Evolutionary conservation across 2,329 filamentous ascomycete genomes (phyloP).

Genomic region (Sphaceloma murrayae): DNA sequence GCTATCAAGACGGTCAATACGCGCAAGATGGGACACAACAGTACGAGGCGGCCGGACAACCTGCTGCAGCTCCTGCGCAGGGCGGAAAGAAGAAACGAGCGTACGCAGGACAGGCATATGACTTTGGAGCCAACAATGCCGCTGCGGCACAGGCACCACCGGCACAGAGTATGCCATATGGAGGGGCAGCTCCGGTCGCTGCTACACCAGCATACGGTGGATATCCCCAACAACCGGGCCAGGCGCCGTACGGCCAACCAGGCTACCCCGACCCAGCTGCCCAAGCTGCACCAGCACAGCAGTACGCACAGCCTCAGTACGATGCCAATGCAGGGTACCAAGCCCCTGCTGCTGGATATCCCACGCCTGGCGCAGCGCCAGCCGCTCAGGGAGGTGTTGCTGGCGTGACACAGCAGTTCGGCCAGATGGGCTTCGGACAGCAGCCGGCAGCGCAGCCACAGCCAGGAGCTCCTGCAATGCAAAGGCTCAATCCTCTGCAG

Average conservation of each 20-base stretch:
- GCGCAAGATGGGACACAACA: conserved; percentile 20
- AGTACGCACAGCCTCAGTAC: conserved; percentile 35
- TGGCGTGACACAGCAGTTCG: conserved; percentile 74
- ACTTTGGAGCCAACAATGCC: conserved; percentile 73
- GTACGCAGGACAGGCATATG: conserved; percentile 90
- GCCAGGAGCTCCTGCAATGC: conserved; percentile 41
- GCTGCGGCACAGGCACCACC: conserved; percentile 31
- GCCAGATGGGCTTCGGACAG: conserved; percentile 58
- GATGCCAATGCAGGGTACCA: conserved; percentile 54
- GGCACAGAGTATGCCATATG: conserved; percentile 49
- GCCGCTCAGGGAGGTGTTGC: conserved; percentile 31
- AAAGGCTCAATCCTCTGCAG: conserved; percentile 75
- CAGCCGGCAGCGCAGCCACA: conserved; percentile 40
- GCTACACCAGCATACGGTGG: conserved; percentile 22
- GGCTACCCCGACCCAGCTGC: conserved; percentile 22
- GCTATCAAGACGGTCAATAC: conserved; percentile 20
- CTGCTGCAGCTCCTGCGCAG: conserved; percentile 22
- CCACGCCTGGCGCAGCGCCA: conserved; percentile 39
- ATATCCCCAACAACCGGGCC: conserved; percentile 24
- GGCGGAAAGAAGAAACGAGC: conserved; percentile 74
- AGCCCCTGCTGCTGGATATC: conserved; percentile 58
- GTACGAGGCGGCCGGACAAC: conserved; percentile 17
- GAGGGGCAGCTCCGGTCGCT: conserved; percentile 20
- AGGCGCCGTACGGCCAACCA: conserved; percentile 26
- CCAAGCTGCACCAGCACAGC: conserved; percentile 20